Conservation (phyloP, 805 yeast species). For the Metschnikowia anglica region DNA sequence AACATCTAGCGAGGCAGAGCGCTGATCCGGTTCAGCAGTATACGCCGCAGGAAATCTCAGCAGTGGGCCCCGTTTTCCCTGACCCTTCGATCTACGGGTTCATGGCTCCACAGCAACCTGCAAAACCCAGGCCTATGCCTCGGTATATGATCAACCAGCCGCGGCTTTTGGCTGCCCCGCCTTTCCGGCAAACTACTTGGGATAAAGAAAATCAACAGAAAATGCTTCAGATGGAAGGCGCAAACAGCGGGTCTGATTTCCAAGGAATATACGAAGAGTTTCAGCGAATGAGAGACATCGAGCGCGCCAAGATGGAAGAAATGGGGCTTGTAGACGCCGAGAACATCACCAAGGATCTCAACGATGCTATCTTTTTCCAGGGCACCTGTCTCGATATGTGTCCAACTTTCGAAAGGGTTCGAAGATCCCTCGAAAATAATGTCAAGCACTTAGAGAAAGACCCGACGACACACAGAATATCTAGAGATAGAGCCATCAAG, state of each 20-base stretch:
- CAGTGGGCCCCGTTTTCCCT: conserved; percentile 32
- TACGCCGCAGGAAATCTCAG: conserved; percentile 7
- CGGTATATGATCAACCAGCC: conserved; percentile 38
- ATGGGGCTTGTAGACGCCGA: conserved; percentile 85
- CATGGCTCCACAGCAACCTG: conserved; percentile 8
- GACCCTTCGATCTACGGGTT: conserved; percentile 36
- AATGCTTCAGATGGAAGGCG: conserved; percentile 53
- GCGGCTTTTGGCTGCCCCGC: conserved; percentile 34
- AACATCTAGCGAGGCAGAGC: conserved; percentile 1
- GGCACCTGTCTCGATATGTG: conserved; percentile 96
- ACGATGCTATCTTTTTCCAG: conserved; percentile 80
- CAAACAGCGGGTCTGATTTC: conserved; percentile 49
- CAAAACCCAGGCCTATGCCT: conserved; percentile 32
- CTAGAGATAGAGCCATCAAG: conserved; percentile 67
- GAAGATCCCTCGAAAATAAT: conserved; percentile 84
- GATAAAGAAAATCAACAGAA: conserved; percentile 68
- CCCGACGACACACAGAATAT: conserved; percentile 50
- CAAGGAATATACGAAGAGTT: conserved; percentile 75
- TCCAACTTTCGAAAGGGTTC: conserved; percentile 86
- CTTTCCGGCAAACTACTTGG: conserved; percentile 53
- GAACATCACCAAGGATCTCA: conserved; percentile 75
- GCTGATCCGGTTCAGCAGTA: conserved; percentile 3
- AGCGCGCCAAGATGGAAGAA: conserved; percentile 74
- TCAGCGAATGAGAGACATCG: conserved; percentile 69
- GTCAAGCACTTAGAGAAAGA: conserved; percentile 77